A percentile compares a stretch with the other conserved stretches of the same genome.
These are phyloP conservation scores for Pezizomycotina sp. DNA, from an alignment of 2,329 filamentous ascomycete species.

Conservation along the genomic window DNA sequence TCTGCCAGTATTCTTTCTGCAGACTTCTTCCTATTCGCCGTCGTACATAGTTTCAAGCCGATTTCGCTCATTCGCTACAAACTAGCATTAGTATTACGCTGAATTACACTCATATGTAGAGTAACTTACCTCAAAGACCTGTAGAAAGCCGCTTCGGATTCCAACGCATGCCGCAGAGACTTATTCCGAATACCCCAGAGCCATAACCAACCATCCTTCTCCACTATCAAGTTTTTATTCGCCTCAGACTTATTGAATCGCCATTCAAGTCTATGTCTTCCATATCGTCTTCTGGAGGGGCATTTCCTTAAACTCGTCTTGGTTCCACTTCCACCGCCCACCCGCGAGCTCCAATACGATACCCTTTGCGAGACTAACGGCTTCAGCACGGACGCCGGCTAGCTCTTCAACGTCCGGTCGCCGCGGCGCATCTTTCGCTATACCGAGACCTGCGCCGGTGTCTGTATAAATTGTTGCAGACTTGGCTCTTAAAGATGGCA, in stretches of 20 bases:
- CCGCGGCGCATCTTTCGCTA: constrained; percentile 33
- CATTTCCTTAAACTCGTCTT: constrained; percentile 32
- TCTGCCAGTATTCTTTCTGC: constrained; percentile 66
- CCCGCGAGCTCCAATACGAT: constrained; percentile 61
- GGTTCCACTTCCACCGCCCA: constrained; percentile 34
- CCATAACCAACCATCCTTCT: constrained; percentile 19
- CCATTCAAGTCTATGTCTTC: constrained; percentile 27
- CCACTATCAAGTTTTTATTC: too few species aligned
- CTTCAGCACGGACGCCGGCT: constrained; percentile 64
- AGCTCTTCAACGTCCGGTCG: constrained; percentile 59
- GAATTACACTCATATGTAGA: constrained; percentile 4
- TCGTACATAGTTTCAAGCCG: constrained; percentile 64
- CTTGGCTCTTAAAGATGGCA: too few species aligned
- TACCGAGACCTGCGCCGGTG: too few species aligned
- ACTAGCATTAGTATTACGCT: too few species aligned
- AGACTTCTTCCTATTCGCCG: constrained; percentile 62
- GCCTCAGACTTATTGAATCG: too few species aligned
- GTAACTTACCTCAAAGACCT: constrained; percentile 22
- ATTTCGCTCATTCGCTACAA: constrained; percentile 70
- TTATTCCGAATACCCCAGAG: constrained; percentile 34
- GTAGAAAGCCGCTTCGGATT: constrained; percentile 48
- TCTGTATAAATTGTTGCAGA: too few species aligned
- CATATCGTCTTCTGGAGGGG: constrained; percentile 23
- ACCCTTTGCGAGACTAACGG: constrained; percentile 64
- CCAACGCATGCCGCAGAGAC: constrained; percentile 44